phyloP scores from a whole-genome alignment of 768 basidiomycete genomes.

The Mycena galericulata region DNA sequence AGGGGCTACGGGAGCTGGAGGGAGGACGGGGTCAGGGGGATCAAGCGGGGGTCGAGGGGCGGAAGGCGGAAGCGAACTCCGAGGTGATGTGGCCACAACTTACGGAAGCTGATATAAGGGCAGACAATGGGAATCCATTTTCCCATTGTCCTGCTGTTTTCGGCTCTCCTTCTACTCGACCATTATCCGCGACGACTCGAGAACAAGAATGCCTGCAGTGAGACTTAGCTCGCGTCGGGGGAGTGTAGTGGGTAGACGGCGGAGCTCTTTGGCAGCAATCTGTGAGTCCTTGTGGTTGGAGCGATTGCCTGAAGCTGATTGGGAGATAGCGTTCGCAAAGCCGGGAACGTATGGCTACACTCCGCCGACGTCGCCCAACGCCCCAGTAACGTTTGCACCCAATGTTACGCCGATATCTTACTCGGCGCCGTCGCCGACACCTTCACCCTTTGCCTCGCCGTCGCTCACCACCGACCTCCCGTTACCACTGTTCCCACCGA shows the following conservation, averaged over 20 bases:
- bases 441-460: conserved; percentile 36
- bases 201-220: conserved; percentile 49
- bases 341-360: conserved; percentile 66
- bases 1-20: not conserved
- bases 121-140: conserved; percentile 19
- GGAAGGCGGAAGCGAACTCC: not conserved
- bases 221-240: conserved; percentile 50
- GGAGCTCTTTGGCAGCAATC: conserved; percentile 49
- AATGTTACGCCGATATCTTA: conserved; percentile 70
- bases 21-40: not conserved
- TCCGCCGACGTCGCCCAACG: conserved; percentile 51
- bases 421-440: conserved; percentile 44
- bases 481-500: conserved; percentile 66
- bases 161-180: conserved; percentile 27
- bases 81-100: conserved; percentile 13
- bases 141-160: conserved; percentile 28
- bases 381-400: conserved; percentile 68
- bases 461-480: conserved; percentile 48
- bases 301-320: not conserved
- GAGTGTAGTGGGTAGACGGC: conserved; percentile 44
- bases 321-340: conserved; percentile 55
- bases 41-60: not conserved
- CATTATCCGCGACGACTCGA: conserved; percentile 24
- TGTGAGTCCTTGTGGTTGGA: conserved; percentile 20
- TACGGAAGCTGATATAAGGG: conserved; percentile 25